Evolutionary conservation across 495 filamentous ascomycete genomes (phyloP).

Genomic region (Paragyromitra xinjiangensis): DNA sequence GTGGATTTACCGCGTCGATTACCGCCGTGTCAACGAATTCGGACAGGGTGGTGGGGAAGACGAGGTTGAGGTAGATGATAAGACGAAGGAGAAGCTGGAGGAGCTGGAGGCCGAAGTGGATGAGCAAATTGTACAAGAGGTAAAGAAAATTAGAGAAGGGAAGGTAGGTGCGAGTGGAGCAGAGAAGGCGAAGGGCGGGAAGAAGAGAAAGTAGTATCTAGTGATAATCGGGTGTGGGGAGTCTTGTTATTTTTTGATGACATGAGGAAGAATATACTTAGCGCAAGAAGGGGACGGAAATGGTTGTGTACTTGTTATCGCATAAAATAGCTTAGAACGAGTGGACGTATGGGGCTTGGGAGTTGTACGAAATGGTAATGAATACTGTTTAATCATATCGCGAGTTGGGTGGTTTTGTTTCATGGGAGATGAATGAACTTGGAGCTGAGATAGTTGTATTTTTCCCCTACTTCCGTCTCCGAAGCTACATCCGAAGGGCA

Average conservation of each 20-base stretch:
- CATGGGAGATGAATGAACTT: not conserved
- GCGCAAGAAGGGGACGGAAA: not conserved
- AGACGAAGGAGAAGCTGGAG: constrained; percentile 60
- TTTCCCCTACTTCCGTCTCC: not conserved
- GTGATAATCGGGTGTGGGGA: not conserved
- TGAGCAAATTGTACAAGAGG: constrained; percentile 58
- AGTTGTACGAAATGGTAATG: not conserved
- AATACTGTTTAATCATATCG: not conserved
- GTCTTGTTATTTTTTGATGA: not conserved
- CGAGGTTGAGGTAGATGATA: constrained; percentile 65
- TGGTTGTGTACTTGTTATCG: not conserved
- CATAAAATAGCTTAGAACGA: not conserved
- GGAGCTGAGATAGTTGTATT: not conserved
- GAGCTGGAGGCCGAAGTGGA: constrained; percentile 58
- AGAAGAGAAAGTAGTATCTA: constrained; percentile 38
- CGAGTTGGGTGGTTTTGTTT: not conserved
- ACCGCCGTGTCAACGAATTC: constrained; percentile 93
- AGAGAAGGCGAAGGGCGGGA: constrained; percentile 44
- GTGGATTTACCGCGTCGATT: constrained; percentile 92
- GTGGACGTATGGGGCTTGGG: not conserved
- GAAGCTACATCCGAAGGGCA: too few relatives aligned
- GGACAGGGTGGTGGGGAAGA: constrained; percentile 92
- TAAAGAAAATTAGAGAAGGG: constrained; percentile 35
- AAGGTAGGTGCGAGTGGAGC: constrained; percentile 40
- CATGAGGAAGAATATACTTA: not conserved